A percentile compares a stretch with the other conserved stretches of the same genome.
These are phyloP conservation scores for Sesbania bispinosa DNA, from an alignment of 306 rosid genomes.

Conservation along the genomic window DNA sequence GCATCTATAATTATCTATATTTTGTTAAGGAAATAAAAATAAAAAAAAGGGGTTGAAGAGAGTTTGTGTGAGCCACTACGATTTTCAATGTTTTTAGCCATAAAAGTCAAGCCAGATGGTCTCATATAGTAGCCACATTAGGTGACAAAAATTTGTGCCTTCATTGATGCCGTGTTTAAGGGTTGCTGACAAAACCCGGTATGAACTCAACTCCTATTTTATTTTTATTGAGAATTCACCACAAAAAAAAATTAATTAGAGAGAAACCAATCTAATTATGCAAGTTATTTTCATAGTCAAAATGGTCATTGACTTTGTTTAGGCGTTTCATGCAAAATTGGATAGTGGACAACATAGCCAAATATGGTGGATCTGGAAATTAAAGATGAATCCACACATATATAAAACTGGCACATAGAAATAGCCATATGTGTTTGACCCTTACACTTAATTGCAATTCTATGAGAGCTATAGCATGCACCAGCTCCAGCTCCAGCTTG, in stretches of 20 bases:
- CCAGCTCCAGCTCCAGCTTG: neutral
- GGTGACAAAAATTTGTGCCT: slow-evolving; percentile 26
- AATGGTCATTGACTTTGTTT: slow-evolving; percentile 30
- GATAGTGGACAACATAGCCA: slow-evolving; percentile 18
- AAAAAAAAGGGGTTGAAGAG: too few species aligned
- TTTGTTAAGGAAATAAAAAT: neutral
- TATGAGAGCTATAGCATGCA: neutral
- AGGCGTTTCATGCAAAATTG: slow-evolving; percentile 5
- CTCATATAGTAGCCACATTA: neutral
- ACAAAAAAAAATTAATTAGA: neutral
- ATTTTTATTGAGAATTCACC: neutral
- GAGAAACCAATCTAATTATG: neutral
- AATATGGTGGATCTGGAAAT: slow-evolving; percentile 32
- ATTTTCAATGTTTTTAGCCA: neutral
- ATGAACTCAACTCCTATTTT: slow-evolving; percentile 6
- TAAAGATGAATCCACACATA: neutral
- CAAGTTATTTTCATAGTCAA: too few species aligned
- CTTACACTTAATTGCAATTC: neutral
- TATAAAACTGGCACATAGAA: neutral
- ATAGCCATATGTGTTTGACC: slow-evolving; percentile 9
- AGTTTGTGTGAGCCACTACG: too few species aligned
- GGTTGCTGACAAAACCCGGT: slow-evolving; percentile 10
- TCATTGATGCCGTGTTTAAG: slow-evolving; percentile 30
- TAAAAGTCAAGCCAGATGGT: slow-evolving; percentile 13
- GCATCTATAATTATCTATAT: neutral